These are phyloP conservation scores for Neofusicoccum parvum DNA, from an alignment of 2,329 filamentous ascomycete species.

Conservation along the genomic window DNA sequence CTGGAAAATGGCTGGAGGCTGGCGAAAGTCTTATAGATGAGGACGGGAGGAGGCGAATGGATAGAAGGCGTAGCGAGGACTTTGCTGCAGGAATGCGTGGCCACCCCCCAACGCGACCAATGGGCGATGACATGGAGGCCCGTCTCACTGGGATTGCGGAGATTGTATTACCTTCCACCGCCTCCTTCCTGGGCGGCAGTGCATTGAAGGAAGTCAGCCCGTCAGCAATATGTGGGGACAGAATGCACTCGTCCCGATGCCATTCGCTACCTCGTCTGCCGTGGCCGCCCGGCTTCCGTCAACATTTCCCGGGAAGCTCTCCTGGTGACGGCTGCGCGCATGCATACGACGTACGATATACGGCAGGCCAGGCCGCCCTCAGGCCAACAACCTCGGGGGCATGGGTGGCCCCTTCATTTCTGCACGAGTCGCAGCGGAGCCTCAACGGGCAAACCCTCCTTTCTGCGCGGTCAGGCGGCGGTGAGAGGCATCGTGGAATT, in stretches of 20 bases:
- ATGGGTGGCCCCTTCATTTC: not conserved
- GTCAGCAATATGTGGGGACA: constrained; percentile 4
- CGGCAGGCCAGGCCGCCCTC: not conserved
- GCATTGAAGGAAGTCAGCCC: constrained; percentile 4
- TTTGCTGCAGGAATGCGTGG: not conserved
- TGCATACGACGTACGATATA: not conserved
- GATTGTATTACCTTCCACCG: not conserved
- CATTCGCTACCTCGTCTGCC: not conserved
- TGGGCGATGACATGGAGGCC: not conserved
- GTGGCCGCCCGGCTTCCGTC: not conserved
- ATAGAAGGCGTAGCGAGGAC: not conserved
- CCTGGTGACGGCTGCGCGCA: not conserved
- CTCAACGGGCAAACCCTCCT: not conserved
- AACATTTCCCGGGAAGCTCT: not conserved
- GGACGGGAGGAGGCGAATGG: not conserved
- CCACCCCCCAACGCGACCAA: not conserved
- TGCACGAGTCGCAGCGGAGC: not conserved
- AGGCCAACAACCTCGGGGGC: not conserved
- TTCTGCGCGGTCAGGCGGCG: not conserved
- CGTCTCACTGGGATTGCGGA: not conserved
- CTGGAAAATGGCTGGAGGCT: not conserved
- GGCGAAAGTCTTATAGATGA: constrained; percentile 2
- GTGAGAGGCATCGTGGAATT: not conserved
- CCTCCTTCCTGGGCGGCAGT: not conserved
- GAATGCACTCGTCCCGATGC: not conserved